Conservation (phyloP, 108 stramenopile species). For the Fistulifera pelliculosa region DNA sequence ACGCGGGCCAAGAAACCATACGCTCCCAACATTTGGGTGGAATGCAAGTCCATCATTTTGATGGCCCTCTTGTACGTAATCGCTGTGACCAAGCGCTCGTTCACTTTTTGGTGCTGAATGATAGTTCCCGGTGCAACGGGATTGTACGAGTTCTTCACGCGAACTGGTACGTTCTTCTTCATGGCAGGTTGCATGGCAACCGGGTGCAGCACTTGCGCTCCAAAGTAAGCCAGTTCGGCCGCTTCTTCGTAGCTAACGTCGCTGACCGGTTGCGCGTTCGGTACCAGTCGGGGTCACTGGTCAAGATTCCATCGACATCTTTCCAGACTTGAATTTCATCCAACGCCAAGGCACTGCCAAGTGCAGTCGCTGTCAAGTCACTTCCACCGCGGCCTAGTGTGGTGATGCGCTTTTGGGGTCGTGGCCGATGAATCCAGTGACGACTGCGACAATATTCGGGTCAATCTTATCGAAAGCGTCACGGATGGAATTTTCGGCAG, state of each 20-base stretch:
- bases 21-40: conserved; percentile 94
- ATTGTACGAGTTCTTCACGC: conserved; percentile 98
- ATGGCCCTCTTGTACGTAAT: conserved; percentile 90
- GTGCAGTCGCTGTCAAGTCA: conserved; percentile 92
- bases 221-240: conserved; percentile 96
- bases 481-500: conserved; percentile 40
- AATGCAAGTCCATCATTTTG: conserved; percentile 84
- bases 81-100: conserved; percentile 70
- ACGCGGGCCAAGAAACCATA: conserved; percentile 91
- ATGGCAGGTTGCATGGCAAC: conserved; percentile 93
- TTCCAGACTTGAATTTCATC: conserved; percentile 99
- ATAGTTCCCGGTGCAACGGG: conserved; percentile 83
- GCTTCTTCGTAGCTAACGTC: conserved; percentile 92
- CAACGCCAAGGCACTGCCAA: conserved; percentile 71
- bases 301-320: conserved; percentile 97
- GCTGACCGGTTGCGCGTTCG: conserved; percentile 75
- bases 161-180: conserved; percentile 77
- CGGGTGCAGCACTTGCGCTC: conserved; percentile 94
- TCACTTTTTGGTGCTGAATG: conserved; percentile 50
- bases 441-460: conserved; percentile 84
- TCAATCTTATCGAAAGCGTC: conserved; percentile 68
- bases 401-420: conserved; percentile 82
- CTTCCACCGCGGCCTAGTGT: conserved; percentile 92
- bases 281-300: conserved; percentile 90
- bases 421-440: conserved; percentile 95